phyloP scores from a whole-genome alignment of 805 yeast species.

The Lachancea kluyveri region DNA sequence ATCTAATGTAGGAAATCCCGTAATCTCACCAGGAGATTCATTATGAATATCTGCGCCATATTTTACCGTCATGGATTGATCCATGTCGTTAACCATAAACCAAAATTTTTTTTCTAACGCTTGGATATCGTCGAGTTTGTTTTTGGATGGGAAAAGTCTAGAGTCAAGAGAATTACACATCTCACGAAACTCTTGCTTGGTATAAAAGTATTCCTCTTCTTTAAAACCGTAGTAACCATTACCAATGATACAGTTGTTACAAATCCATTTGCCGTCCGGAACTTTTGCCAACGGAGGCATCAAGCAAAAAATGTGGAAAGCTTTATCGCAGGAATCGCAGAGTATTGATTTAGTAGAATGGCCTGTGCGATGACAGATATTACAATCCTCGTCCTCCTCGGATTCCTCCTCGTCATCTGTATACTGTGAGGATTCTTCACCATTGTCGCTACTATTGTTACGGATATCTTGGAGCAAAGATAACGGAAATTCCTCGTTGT shows the following conservation, averaged over 20 bases:
- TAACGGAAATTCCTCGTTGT: conserved; percentile 27
- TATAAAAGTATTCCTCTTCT: conserved; percentile 50
- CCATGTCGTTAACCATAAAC: conserved; percentile 40
- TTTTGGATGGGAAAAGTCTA: conserved; percentile 32
- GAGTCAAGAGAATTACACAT: conserved; percentile 47
- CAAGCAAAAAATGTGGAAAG: conserved; percentile 66
- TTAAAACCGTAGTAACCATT: conserved; percentile 87
- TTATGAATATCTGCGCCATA: conserved; percentile 87
- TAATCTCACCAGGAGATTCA: conserved; percentile 52
- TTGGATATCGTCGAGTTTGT: conserved; percentile 33
- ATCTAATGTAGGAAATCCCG: conserved; percentile 63
- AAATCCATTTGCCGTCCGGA: conserved; percentile 68
- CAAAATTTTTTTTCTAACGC: conserved; percentile 63
- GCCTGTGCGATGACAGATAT: conserved; percentile 42
- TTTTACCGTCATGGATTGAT: conserved; percentile 50
- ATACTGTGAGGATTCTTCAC: conserved; percentile 2
- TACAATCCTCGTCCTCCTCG: conserved; percentile 36
- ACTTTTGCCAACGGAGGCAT: conserved; percentile 44
- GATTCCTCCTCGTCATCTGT: conserved; percentile 16
- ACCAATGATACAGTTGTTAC: conserved; percentile 79
- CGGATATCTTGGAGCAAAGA: conserved; percentile 29
- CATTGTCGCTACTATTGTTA: conserved; percentile 18
- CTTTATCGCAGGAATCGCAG: conserved; percentile 71
- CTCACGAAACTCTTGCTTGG: conserved; percentile 53
- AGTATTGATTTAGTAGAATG: conserved; percentile 43